Evolutionary conservation across 257 asterid genomes (phyloP).

Genomic region (Primulina huaijiensis): DNA sequence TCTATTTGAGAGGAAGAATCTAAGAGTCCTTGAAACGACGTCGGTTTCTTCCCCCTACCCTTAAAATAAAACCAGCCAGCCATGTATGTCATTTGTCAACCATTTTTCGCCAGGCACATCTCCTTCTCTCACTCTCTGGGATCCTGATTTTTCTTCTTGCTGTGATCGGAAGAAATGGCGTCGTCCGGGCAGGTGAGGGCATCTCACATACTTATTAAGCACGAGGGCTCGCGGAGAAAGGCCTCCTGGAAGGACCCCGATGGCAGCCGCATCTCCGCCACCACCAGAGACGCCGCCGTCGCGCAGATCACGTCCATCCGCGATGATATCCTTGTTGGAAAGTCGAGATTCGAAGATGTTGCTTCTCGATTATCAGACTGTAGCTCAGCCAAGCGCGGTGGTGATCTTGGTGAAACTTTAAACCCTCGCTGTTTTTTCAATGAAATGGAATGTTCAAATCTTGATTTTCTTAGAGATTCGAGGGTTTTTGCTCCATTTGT

Average conservation of each 20-base stretch:
- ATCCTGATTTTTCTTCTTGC: neutral
- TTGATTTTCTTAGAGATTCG: neutral
- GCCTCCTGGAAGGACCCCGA: constrained; percentile 95
- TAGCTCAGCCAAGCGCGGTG: constrained; percentile 94
- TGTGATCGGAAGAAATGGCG: constrained; percentile 30
- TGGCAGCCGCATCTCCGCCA: constrained; percentile 66
- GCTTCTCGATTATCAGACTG: constrained; percentile 74
- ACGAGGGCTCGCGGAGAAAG: constrained; percentile 86
- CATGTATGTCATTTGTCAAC: too few relatives aligned
- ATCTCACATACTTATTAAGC: constrained; percentile 88
- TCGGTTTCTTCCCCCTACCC: neutral
- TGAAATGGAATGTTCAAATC: neutral
- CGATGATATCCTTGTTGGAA: constrained; percentile 66
- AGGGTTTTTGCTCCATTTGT: neutral
- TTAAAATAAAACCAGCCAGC: too few relatives aligned
- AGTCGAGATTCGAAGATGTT: constrained; percentile 64
- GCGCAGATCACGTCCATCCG: constrained; percentile 60
- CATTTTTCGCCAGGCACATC: neutral
- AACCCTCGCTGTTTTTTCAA: neutral
- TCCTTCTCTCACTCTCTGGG: neutral
- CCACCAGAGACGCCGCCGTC: constrained; percentile 69
- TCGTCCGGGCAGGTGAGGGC: constrained; percentile 63
- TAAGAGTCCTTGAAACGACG: too few relatives aligned
- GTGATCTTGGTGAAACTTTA: constrained; percentile 71
- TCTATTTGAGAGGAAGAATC: too few relatives aligned